Percentiles rank a stretch among this genome's conserved stretches.
These are phyloP conservation scores for Populus ilicifolia DNA, from an alignment of 345 rosid genomes.

Conservation along the genomic window DNA sequence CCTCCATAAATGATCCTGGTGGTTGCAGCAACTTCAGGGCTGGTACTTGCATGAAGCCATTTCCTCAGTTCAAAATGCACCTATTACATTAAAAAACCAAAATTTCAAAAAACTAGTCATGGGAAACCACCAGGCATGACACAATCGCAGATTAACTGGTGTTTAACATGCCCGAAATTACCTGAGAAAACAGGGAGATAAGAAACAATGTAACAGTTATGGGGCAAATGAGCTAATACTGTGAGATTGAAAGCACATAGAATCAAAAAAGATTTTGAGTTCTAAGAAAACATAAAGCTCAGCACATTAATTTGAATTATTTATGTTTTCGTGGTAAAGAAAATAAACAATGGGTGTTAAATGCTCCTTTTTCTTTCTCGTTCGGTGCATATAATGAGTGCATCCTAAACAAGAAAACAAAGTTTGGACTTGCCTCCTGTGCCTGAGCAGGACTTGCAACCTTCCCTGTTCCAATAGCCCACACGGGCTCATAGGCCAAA, in stretches of 20 bases:
- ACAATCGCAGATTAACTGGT: neutral
- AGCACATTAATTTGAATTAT: neutral
- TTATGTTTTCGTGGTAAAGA: neutral
- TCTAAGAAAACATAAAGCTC: neutral
- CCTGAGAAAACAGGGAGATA: neutral
- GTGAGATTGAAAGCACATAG: neutral
- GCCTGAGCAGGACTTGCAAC: conserved; percentile 91
- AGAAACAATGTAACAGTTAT: neutral
- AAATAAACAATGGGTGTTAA: neutral
- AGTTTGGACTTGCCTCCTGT: conserved; percentile 64
- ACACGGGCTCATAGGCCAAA: conserved; percentile 87
- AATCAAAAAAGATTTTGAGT: neutral
- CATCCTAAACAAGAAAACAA: neutral
- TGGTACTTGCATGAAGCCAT: conserved; percentile 68
- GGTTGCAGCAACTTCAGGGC: conserved; percentile 64
- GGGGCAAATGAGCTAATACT: neutral
- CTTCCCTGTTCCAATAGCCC: conserved; percentile 96
- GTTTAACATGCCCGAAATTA: neutral
- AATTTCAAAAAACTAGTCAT: neutral
- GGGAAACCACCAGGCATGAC: neutral
- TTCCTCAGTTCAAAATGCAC: conserved; percentile 81
- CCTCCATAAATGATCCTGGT: conserved; percentile 93
- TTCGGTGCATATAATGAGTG: neutral
- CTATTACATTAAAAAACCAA: conserved; percentile 30
- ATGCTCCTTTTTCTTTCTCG: neutral